Percentiles rank a stretch among this genome's conserved stretches.
These are phyloP conservation scores for Komagataea norvegica DNA, from an alignment of 1,139 yeast genomes.

Conservation along the genomic window DNA sequence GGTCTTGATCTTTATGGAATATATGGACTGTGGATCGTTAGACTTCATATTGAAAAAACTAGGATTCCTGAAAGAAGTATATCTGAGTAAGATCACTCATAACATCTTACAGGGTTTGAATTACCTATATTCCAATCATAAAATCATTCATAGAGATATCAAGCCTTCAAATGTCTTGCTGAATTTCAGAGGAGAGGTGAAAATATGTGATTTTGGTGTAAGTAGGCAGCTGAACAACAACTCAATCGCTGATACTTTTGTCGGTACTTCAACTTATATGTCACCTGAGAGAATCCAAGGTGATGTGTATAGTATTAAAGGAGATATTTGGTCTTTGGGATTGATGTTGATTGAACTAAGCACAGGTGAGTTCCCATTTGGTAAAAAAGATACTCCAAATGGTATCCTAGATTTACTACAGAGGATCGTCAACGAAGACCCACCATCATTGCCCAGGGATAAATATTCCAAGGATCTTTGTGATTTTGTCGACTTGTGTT, in stretches of 20 bases:
- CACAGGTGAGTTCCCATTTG: slow-evolving; percentile 69
- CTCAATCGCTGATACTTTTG: slow-evolving; percentile 93
- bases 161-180: slow-evolving; percentile 86
- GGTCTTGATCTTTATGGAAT: slow-evolving; percentile 82
- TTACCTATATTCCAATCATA: slow-evolving; percentile 74
- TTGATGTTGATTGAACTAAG: slow-evolving; percentile 85
- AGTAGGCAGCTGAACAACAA: slow-evolving; percentile 78
- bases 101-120: slow-evolving; percentile 78
- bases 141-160: slow-evolving; percentile 88
- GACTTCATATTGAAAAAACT: slow-evolving; percentile 61
- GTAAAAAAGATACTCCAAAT: slow-evolving; percentile 60
- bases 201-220: slow-evolving; percentile 92
- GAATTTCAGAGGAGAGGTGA: slow-evolving; percentile 74
- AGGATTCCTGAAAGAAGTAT: slow-evolving; percentile 60
- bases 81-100: slow-evolving; percentile 69
- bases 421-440: slow-evolving; percentile 87
- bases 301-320: slow-evolving; percentile 82
- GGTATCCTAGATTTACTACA: slow-evolving; percentile 89
- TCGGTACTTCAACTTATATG: slow-evolving; percentile 97
- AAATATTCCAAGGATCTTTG: slow-evolving; percentile 42
- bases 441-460: slow-evolving; percentile 60
- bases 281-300: slow-evolving; percentile 98
- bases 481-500: slow-evolving; percentile 58
- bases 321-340: slow-evolving; percentile 97
- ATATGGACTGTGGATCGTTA: slow-evolving; percentile 89